Base-by-base conservation (phyloP, 2,329 filamentous ascomycete species). In the Periconia digitata region DNA sequence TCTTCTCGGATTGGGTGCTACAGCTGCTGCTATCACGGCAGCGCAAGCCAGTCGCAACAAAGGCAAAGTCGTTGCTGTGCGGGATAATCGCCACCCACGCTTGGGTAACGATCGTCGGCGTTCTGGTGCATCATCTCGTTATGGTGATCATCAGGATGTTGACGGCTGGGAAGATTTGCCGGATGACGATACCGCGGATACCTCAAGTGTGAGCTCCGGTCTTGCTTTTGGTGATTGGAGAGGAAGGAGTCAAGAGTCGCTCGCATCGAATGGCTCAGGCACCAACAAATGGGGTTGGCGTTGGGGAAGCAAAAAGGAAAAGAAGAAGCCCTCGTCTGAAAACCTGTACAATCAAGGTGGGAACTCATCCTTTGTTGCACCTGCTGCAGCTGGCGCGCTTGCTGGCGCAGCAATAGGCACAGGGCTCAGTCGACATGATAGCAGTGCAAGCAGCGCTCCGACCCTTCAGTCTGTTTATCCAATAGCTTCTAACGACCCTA, bases 381-480 rank as follows among this genome's bases (percentile, higher is more conserved):
- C 70, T 42, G 65, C 58, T 10, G 70, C 72, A 44, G 75, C 73
- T 47, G 74, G 71, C 12, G 66, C 76, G 16, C 47, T 59, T 8
- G 74, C 73, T 46, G 73, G 72, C 10, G 65, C 76, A 27, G 74
- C 72, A 44, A 69, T 74, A 27, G 73, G 78, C 75, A 51, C 84
- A 78, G 27, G 73, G 76, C 42, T 64, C 18, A 53, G 54, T 37
- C 69, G 75, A 81, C 59, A 79, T 74, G 61, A 78, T 44, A 78
- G 73, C 53, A 74, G 71, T 56, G 65, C 67, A 39, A 76, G 67
- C 55, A 76, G 73, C 52, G 74, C 78, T 36, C 69, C 77, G 20
- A 70, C 70, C 8, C 73, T 89, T 71, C 84, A 86, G 60, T 78
- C 82, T 23, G 81, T 90, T 27, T 85, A 85, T 56, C 83, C 89